A percentile compares a stretch with the other conserved stretches of the same genome.
Evolutionary conservation across 495 filamentous ascomycete genomes (phyloP).

Genomic region (Echria macrotheca): DNA sequence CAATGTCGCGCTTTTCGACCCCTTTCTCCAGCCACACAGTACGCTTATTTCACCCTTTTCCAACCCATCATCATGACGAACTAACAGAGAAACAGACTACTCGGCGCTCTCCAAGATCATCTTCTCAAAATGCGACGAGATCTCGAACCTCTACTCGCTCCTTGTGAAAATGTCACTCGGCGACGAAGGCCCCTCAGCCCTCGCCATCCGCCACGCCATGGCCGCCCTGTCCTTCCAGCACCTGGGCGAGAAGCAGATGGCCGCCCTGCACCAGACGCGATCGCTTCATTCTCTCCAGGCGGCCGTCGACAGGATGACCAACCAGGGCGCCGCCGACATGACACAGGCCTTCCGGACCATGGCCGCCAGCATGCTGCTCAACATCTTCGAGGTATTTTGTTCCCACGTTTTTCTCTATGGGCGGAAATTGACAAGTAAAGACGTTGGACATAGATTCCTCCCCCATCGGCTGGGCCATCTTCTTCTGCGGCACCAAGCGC

Average conservation of each 20-base stretch:
- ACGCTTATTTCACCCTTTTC: neutral
- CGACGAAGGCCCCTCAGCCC: slow-evolving; percentile 12
- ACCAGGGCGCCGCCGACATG: neutral
- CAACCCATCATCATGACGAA: neutral
- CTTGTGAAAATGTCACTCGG: slow-evolving; percentile 16
- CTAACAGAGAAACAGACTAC: slow-evolving; percentile 7
- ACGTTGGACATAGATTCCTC: slow-evolving; percentile 2
- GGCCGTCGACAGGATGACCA: slow-evolving; percentile 7
- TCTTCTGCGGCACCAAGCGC: slow-evolving; percentile 17
- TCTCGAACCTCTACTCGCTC: slow-evolving; percentile 12
- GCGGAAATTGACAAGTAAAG: neutral
- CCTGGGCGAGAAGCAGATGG: slow-evolving; percentile 4
- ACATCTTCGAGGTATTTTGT: slow-evolving; percentile 11
- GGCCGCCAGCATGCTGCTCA: slow-evolving; percentile 21
- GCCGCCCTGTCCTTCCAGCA: slow-evolving; percentile 17
- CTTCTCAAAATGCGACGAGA: slow-evolving; percentile 8
- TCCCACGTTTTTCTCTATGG: neutral
- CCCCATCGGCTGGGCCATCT: slow-evolving; percentile 15
- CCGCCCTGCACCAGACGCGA: slow-evolving; percentile 10
- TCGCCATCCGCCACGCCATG: slow-evolving; percentile 16
- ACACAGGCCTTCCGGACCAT: slow-evolving; percentile 14
- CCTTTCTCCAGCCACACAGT: neutral
- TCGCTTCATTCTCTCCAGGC: slow-evolving; percentile 13
- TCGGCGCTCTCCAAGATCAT: slow-evolving; percentile 6
- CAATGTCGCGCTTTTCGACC: too few species aligned